Percentiles rank a stretch among this genome's conserved stretches.
These are phyloP conservation scores for Galeopsis tetrahit DNA, from an alignment of 257 asterid genomes.

Conservation along the genomic window DNA sequence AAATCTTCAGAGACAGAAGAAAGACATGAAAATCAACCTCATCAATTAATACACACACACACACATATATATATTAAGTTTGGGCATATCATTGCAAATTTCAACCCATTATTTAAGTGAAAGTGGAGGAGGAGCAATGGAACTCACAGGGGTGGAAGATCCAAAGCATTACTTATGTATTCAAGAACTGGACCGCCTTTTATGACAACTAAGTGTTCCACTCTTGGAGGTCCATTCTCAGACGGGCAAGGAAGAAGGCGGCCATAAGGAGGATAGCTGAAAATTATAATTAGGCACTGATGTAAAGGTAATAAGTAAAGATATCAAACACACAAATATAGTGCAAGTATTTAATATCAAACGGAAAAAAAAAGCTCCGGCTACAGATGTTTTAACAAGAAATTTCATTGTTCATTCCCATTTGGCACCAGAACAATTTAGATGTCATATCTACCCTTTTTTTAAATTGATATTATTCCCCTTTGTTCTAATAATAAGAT, in stretches of 20 bases:
- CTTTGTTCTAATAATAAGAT: neutral
- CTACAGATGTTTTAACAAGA: neutral
- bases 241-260: constrained; percentile 93
- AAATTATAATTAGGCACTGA: constrained; percentile 19
- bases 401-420: constrained; percentile 9
- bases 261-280: constrained; percentile 66
- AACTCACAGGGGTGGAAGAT: constrained; percentile 84
- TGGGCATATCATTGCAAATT: constrained; percentile 29
- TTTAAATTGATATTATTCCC: neutral
- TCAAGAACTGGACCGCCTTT: constrained; percentile 86
- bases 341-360: neutral
- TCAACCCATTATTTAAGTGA: constrained; percentile 19
- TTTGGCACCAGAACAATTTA: constrained; percentile 7
- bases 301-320: neutral
- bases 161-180: constrained; percentile 59
- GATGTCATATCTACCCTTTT: neutral
- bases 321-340: constrained; percentile 19
- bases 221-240: constrained; percentile 78
- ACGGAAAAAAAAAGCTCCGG: constrained; percentile 17
- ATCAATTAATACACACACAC: neutral
- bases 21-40: constrained; percentile 35
- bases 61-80: neutral
- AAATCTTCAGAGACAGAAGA: constrained; percentile 56
- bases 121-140: constrained; percentile 21
- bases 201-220: constrained; percentile 80